A percentile compares a stretch with the other conserved stretches of the same genome.
Evolutionary conservation across 495 filamentous ascomycete species (phyloP).

Genomic region (Trichoderma parareesei): DNA sequence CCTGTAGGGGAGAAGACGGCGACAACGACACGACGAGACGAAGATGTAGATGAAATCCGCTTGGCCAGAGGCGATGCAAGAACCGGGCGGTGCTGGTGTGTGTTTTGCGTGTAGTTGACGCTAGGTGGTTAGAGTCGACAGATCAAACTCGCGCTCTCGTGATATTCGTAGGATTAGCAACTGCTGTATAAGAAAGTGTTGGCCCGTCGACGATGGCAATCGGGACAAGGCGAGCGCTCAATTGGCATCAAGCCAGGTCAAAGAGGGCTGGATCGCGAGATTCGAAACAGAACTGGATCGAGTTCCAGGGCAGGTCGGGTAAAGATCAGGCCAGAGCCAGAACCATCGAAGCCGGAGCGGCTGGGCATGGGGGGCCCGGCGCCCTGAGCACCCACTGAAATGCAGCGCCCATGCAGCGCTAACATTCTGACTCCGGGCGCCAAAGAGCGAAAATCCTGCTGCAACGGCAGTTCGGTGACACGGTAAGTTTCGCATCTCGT

Average conservation of each 20-base stretch:
- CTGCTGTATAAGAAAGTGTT: no score
- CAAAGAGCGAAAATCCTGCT: neutral
- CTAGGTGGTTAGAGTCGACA: no score
- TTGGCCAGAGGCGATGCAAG: no score
- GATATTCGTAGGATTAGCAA: no score
- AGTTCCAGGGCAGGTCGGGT: no score
- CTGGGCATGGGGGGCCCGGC: neutral
- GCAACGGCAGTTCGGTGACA: slow-evolving; percentile 1
- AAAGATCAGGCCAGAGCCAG: neutral
- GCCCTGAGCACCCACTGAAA: neutral
- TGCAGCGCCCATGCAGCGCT: slow-evolving; percentile 1
- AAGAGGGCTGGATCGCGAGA: neutral
- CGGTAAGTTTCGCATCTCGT: neutral
- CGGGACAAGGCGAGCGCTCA: neutral
- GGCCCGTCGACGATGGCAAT: neutral
- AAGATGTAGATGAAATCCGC: neutral
- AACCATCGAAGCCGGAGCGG: neutral
- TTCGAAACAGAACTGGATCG: neutral
- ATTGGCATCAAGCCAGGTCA: neutral
- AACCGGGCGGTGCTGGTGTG: neutral
- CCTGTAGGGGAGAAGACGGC: neutral
- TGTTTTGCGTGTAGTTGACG: neutral
- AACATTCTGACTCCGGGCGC: neutral
- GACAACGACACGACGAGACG: neutral
- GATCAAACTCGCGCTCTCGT: no score